These are phyloP conservation scores for Suillus ampliporus DNA, from an alignment of 768 basidiomycete genomes.

Conservation along the genomic window DNA sequence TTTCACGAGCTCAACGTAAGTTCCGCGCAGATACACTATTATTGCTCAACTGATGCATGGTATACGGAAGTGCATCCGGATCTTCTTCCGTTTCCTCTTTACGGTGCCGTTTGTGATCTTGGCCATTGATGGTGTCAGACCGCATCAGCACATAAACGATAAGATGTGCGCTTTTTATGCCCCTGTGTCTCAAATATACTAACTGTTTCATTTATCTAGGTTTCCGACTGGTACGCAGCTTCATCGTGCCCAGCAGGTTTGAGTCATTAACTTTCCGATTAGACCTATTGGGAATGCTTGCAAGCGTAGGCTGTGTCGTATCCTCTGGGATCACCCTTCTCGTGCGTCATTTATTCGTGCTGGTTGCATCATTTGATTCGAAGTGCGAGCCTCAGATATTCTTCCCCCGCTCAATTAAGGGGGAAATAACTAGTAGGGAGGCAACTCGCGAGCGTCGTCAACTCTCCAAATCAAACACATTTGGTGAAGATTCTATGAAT, in stretches of 20 bases:
- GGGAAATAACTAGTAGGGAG: conserved; percentile 62
- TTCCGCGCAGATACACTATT: conserved; percentile 3
- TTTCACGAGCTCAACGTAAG: conserved; percentile 85
- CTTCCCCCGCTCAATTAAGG: conserved; percentile 79
- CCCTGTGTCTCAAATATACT: not conserved
- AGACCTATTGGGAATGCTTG: conserved; percentile 66
- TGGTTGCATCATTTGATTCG: not conserved
- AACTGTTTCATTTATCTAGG: conserved; percentile 21
- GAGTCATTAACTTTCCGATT: conserved; percentile 14
- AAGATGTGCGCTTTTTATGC: conserved; percentile 46
- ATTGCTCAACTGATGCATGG: conserved; percentile 1
- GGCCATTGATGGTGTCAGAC: conserved; percentile 68
- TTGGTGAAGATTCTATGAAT: not conserved
- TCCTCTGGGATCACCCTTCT: conserved; percentile 80
- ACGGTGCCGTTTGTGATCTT: conserved; percentile 67
- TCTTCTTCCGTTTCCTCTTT: conserved; percentile 78
- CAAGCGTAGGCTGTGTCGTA: conserved; percentile 63
- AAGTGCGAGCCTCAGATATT: conserved; percentile 60
- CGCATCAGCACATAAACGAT: conserved; percentile 68
- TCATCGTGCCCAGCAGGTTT: not conserved
- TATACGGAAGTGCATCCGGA: conserved; percentile 60
- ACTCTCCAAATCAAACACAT: not conserved
- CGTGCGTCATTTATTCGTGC: conserved; percentile 44
- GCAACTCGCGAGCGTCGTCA: conserved; percentile 37
- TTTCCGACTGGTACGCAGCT: conserved; percentile 23